These are phyloP conservation scores for Globisporangium lucens DNA, from an alignment of 352 stramenopile genomes.

Conservation along the genomic window DNA sequence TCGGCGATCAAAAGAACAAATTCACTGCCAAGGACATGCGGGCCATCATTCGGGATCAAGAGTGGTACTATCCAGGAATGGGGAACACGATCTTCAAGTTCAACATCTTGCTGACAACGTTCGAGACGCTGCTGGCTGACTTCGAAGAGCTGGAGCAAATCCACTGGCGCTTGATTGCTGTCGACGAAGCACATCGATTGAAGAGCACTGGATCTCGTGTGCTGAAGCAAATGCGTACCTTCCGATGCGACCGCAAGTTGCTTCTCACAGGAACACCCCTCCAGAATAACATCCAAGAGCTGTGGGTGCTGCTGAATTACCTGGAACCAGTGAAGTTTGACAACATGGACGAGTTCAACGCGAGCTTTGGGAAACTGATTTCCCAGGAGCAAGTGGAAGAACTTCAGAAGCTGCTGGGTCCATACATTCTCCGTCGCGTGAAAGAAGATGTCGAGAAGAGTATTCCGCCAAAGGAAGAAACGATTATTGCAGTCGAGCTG, in stretches of 20 bases:
- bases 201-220: conserved; percentile 78
- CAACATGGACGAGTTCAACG: conserved; percentile 87
- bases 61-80: conserved; percentile 87
- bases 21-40: conserved; percentile 88
- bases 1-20: conserved; percentile 72
- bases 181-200: conserved; percentile 82
- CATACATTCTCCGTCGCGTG: conserved; percentile 95
- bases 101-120: conserved; percentile 81
- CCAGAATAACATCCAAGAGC: conserved; percentile 96
- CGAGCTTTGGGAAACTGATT: conserved; percentile 91
- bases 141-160: conserved; percentile 87
- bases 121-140: conserved; percentile 78
- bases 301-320: conserved; percentile 98
- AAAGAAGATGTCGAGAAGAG: conserved; percentile 97
- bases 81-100: conserved; percentile 92
- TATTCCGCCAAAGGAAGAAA: conserved; percentile 96
- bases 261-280: conserved; percentile 97
- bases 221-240: conserved; percentile 85
- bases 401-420: conserved; percentile 92
- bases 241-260: conserved; percentile 88
- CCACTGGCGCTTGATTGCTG: conserved; percentile 79
- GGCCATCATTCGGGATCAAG: conserved; percentile 77
- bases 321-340: conserved; percentile 93
- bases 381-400: conserved; percentile 93
- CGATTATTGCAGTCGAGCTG: conserved; percentile 95